These are phyloP conservation scores for Aspergillus cavernicola DNA, from an alignment of 495 filamentous ascomycete genomes.

Conservation along the genomic window DNA sequence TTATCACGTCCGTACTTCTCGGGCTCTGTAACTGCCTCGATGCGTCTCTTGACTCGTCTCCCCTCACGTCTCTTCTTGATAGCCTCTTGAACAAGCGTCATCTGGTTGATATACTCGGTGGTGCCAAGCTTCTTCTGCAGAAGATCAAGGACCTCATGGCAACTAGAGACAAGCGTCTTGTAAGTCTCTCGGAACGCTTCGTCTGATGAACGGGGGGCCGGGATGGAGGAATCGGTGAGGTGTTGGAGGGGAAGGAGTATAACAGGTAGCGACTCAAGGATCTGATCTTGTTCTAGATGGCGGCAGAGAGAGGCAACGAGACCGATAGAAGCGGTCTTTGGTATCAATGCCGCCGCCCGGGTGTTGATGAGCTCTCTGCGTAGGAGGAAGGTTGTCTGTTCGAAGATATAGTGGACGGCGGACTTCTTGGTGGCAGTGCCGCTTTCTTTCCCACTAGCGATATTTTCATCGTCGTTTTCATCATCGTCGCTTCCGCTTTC, in stretches of 20 bases:
- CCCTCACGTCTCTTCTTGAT: constrained; percentile 67
- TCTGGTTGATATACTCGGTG: constrained; percentile 63
- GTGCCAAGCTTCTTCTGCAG: constrained; percentile 85
- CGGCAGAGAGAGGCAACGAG: constrained; percentile 62
- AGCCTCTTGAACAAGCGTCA: constrained; percentile 63
- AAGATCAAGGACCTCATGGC: constrained; percentile 66
- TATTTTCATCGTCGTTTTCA: constrained; percentile 30
- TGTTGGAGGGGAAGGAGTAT: constrained; percentile 80
- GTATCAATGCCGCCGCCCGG: constrained; percentile 54
- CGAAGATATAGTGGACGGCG: constrained; percentile 70
- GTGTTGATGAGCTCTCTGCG: constrained; percentile 69
- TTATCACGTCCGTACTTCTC: constrained; percentile 76
- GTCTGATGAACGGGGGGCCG: constrained; percentile 61
- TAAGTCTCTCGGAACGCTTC: constrained; percentile 62
- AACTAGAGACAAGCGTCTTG: constrained; percentile 62
- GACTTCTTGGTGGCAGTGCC: constrained; percentile 28
- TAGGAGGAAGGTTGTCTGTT: constrained; percentile 69
- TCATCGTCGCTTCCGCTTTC: constrained; percentile 41
- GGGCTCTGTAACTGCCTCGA: constrained; percentile 78
- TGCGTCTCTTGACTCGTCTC: constrained; percentile 74
- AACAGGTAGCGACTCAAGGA: constrained; percentile 54
- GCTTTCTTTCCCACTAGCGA: constrained; percentile 15
- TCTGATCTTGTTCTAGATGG: constrained; percentile 50
- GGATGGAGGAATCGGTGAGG: constrained; percentile 74
- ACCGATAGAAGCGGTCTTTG: constrained; percentile 73